A percentile compares a stretch with the other conserved stretches of the same genome.
Evolutionary conservation across 148 eudicot genomes (phyloP).

Genomic region (Pouteria glomerata): DNA sequence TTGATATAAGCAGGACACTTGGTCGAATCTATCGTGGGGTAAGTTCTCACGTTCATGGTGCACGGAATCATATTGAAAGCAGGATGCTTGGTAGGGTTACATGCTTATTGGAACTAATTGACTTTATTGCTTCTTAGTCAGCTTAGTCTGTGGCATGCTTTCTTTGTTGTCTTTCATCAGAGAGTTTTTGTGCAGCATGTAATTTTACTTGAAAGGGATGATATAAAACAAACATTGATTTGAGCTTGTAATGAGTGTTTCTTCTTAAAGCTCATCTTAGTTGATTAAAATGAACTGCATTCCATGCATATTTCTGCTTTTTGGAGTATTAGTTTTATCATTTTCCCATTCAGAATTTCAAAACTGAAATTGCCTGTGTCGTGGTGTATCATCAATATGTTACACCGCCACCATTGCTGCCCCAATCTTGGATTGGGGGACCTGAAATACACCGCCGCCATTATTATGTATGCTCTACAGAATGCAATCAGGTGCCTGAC

Average conservation of each 20-base stretch:
- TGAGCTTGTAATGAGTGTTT: background rate
- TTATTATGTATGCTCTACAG: background rate
- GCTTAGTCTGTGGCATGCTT: background rate
- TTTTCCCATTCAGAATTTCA: background rate
- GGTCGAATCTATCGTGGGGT: constrained; percentile 84
- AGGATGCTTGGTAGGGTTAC: background rate
- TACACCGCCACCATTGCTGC: background rate
- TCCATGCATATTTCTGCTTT: background rate
- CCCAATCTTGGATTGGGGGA: too few species aligned
- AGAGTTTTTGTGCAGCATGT: background rate
- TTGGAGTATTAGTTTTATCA: too few species aligned
- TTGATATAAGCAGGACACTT: constrained; percentile 78
- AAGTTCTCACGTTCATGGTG: constrained; percentile 17
- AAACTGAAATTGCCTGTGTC: too few species aligned
- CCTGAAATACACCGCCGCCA: too few species aligned
- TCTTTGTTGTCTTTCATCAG: background rate
- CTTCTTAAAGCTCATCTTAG: background rate
- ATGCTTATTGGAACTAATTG: too few species aligned
- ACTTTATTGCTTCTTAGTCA: background rate
- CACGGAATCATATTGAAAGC: background rate
- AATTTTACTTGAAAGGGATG: constrained; percentile 1
- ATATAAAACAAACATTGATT: background rate
- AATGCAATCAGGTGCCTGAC: background rate
- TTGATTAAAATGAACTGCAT: background rate
- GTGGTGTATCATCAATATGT: background rate